Conservation (phyloP, 345 rosid genomes). For the Citrus mangshanensis region DNA sequence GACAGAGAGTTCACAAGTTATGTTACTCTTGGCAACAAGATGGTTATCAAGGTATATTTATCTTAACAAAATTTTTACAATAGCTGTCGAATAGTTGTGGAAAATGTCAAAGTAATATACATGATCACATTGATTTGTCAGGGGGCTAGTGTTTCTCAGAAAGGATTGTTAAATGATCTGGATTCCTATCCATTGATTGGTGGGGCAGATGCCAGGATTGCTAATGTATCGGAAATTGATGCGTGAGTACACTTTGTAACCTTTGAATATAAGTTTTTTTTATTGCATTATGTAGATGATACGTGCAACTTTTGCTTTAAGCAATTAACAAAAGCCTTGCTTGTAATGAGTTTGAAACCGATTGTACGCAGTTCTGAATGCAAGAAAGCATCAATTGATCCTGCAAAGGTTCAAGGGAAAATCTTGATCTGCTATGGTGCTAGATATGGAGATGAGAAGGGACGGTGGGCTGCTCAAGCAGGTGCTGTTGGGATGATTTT, state of each 20-base stretch:
- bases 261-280: not conserved
- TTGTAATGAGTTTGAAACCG: too few relatives aligned
- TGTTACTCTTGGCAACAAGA: constrained; percentile 13
- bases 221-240: constrained; percentile 22
- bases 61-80: not conserved
- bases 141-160: constrained; percentile 64
- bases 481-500: constrained; percentile 63
- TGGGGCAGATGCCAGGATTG: constrained; percentile 37
- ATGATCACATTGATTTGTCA: constrained; percentile 4
- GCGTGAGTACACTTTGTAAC: constrained; percentile 42
- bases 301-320: too few relatives aligned
- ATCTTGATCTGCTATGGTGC: constrained; percentile 38
- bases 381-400: too few relatives aligned
- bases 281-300: too few relatives aligned
- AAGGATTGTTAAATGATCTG: constrained; percentile 23
- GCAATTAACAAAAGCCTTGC: too few relatives aligned
- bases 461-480: constrained; percentile 27
- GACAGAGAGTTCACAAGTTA: constrained; percentile 24
- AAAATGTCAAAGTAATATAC: too few relatives aligned
- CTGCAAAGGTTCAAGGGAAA: not conserved
- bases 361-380: too few relatives aligned
- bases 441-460: constrained; percentile 30
- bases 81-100: too few relatives aligned
- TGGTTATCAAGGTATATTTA: constrained; percentile 20
- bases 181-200: constrained; percentile 50